phyloP scores from a whole-genome alignment of 352 stramenopile species.

The Sclerospora graminicola region DNA sequence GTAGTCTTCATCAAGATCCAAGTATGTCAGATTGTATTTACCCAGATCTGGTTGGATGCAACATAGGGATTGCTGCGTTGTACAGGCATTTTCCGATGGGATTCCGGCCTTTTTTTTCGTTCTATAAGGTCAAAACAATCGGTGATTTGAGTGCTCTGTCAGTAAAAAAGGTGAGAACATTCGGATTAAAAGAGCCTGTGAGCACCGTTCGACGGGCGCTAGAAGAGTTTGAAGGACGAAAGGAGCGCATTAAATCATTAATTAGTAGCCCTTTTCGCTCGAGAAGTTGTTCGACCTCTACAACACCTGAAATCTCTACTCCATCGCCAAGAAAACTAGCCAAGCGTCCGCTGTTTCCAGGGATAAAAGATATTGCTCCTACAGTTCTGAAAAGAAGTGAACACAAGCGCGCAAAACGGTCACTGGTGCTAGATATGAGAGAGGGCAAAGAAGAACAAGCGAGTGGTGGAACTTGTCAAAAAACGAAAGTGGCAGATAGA shows the following conservation, averaged over 20 bases:
- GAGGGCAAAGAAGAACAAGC: constrained; percentile 5
- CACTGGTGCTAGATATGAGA: constrained; percentile 19
- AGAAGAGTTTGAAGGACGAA: constrained; percentile 36
- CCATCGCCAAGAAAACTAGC: constrained; percentile 20
- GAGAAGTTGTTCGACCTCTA: constrained; percentile 7
- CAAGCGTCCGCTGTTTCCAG: constrained; percentile 25
- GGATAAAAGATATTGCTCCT: constrained; percentile 5
- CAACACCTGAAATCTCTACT: constrained; percentile 14
- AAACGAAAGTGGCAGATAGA: constrained; percentile 35
- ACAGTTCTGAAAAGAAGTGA: constrained; percentile 19
- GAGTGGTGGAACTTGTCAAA: constrained; percentile 5
- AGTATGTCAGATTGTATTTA: constrained; percentile 24
- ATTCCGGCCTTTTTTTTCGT: constrained; percentile 46
- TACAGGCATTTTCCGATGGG: constrained; percentile 41
- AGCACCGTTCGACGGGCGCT: constrained; percentile 41
- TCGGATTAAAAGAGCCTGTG: constrained; percentile 51
- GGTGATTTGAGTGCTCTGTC: constrained; percentile 47
- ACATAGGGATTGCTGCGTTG: constrained; percentile 35
- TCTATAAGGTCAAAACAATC: constrained; percentile 63
- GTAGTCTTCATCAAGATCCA: constrained; percentile 2
- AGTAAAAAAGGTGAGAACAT: constrained; percentile 37
- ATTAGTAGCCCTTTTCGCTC: constrained; percentile 31
- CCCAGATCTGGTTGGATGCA: constrained; percentile 31
- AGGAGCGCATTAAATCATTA: constrained; percentile 26
- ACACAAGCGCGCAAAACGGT: constrained; percentile 37